Evolutionary conservation across 768 basidiomycete species (phyloP), one percentile per base, ranked within the genome.

Genomic region (Tricholomella constricta): DNA sequence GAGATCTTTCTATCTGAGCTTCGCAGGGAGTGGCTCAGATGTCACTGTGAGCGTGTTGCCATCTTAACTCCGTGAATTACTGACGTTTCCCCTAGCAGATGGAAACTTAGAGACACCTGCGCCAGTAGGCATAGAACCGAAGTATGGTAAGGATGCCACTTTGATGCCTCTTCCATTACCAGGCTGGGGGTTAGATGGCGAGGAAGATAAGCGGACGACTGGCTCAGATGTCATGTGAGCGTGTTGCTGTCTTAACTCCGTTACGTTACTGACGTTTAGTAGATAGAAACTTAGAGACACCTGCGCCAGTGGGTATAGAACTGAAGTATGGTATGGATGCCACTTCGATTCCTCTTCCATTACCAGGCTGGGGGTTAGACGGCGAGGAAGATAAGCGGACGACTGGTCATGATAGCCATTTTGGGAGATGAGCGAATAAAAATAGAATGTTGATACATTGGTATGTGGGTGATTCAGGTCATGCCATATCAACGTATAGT

Each of bases 401-500:
- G 15, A 14, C 6, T n/a, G 12, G 27, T 34, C 4, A 2, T n/a
- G 32, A 10, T 17, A 42, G 25, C 26, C 23, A 2, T 17, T 15
- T 3, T n/a, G 15, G 25, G n/a, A 15, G 26, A 25, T 14, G n/a
- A 43, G 27, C 1, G 17, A 2, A 46, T 22, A 14, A 45, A 14
- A 31, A 31, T 17, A 19, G 27, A 19, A 11, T 46, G 7, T 3
- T 25, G n/a, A 17, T 26, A 17, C 12, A 4, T 10, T n/a, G 20
- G 38, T 20, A 40, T 27, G 15, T 35, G 15, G n/a, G 11, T 38
- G 9, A 4, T 7, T 2, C 17, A 19, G 10, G 11, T 37, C 51
- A 48, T 32, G 22, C 15, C 19, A 29, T 32, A 19, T 15, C 12
- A 4, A 27, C 40, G 26, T 60, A 65, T 11, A 65, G 43, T 10